A percentile compares a stretch with the other conserved stretches of the same genome.
These are phyloP conservation scores for Phellinidium pouzarii DNA, from an alignment of 1,284 basidiomycete species.

Conservation along the genomic window DNA sequence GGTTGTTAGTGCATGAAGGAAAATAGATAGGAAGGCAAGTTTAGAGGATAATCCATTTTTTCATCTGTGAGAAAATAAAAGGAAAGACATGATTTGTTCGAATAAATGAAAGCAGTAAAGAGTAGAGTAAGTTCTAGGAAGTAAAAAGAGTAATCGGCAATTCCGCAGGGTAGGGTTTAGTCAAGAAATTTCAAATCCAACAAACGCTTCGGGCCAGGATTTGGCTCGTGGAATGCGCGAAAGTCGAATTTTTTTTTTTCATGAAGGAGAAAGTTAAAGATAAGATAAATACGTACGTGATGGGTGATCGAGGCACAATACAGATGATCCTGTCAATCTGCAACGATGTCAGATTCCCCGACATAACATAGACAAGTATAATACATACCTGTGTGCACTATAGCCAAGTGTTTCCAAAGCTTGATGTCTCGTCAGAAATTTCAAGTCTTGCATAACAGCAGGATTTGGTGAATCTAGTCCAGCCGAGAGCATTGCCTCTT, in stretches of 20 bases:
- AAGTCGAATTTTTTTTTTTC: neutral
- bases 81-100: no score
- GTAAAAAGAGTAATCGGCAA: no score
- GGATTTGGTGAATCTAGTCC: constrained; percentile 28
- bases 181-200: no score
- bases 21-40: neutral
- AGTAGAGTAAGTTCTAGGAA: no score
- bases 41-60: neutral
- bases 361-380: neutral
- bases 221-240: neutral
- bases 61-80: no score
- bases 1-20: constrained; percentile 20
- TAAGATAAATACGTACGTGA: constrained; percentile 14
- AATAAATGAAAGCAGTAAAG: no score
- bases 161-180: no score
- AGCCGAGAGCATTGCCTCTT: constrained; percentile 45
- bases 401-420: constrained; percentile 46
- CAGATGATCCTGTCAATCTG: constrained; percentile 9
- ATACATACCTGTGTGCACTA: constrained; percentile 32
- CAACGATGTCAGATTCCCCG: neutral
- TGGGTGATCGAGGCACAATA: constrained; percentile 16
- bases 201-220: neutral
- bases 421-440: constrained; percentile 47
- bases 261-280: neutral
- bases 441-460: constrained; percentile 60